Evolutionary conservation across 805 yeast genomes (phyloP), one percentile per base, ranked within the genome.

Genomic region (Metschnikowia bowlesiae): DNA sequence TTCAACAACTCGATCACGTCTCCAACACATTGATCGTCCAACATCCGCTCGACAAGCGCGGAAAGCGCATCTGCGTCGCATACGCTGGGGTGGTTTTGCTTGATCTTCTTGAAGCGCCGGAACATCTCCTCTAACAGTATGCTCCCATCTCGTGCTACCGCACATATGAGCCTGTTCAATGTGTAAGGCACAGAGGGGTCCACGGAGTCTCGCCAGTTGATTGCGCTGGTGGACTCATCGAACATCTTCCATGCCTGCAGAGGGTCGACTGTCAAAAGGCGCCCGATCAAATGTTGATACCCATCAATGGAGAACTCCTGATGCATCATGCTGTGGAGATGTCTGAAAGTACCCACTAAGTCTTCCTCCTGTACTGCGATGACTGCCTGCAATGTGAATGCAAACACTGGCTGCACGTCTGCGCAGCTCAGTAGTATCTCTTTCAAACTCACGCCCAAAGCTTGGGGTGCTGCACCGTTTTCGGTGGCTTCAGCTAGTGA

Each of bases 131-230:
- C 16, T 14, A 44, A 33, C 11, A 52, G 49, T 11, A 68, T 56
- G 28, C 58, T 56, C 9, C 45, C 53, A 48, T 71, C 63, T 33
- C 71, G 65, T 26, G 73, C 67, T 8, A 67, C 46, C 0, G 69
- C 54, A 28, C 75, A 53, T 8, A 81, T 68, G 54, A 80, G 74
- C 13, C 74, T 67, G 58, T 74, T 73, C 51, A 84, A 63, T 0
- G 79, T 67, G 6, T 16, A 29, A 2, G 52, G 42, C 5, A 53
- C 39, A 1, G 54, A 26, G 22, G 60, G 60, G 46, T 57, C 59
- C 2, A 35, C 8, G 6, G 47, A 33, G 9, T 55, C 53, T 8
- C 41, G 30, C 60, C 60, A 57, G 29, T 47, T 49, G 13, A 53
- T 43, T 8, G 48, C 22, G 4, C 43, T 13, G 13, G 45, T 22